Conservation (phyloP, 768 basidiomycete species). For the Serendipita indica region DNA sequence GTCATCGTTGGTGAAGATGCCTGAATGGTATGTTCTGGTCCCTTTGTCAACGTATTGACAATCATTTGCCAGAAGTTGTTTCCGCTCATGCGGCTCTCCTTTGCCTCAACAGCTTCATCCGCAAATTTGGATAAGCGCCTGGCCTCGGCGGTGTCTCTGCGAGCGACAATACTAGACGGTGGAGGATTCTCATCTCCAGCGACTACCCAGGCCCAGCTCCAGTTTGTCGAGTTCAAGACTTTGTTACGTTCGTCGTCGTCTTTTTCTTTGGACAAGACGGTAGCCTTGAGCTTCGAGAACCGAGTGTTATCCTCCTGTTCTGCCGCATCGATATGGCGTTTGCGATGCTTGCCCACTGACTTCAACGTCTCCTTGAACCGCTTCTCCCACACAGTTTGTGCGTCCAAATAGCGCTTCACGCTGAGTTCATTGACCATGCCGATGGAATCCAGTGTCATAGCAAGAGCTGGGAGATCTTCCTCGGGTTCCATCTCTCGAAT, state of each 20-base stretch:
- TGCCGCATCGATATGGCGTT: slow-evolving; percentile 36
- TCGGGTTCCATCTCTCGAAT: slow-evolving; percentile 69
- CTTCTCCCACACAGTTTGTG: slow-evolving; percentile 42
- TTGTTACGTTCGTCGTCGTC: slow-evolving; percentile 18
- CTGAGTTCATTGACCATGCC: slow-evolving; percentile 63
- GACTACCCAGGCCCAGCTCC: slow-evolving; percentile 78
- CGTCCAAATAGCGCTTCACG: slow-evolving; percentile 61
- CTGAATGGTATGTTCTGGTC: slow-evolving; percentile 25
- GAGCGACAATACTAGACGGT: slow-evolving; percentile 79
- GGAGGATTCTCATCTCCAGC: slow-evolving; percentile 72
- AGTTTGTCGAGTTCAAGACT: slow-evolving; percentile 35
- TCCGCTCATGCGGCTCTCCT: slow-evolving; percentile 41
- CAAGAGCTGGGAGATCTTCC: slow-evolving; percentile 47
- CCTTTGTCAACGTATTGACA: slow-evolving; percentile 44
- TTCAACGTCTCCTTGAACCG: slow-evolving; percentile 47
- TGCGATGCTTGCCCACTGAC: slow-evolving; percentile 50
- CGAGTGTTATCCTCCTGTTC: slow-evolving; percentile 18
- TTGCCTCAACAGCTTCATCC: slow-evolving; percentile 46
- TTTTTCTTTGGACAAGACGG: slow-evolving; percentile 19
- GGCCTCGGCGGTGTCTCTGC: slow-evolving; percentile 75
- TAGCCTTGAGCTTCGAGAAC: slow-evolving; percentile 15
- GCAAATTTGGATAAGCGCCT: slow-evolving; percentile 56
- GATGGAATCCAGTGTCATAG: slow-evolving; percentile 47
- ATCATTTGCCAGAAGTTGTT: slow-evolving; percentile 62
- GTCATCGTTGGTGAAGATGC: background rate